These are phyloP conservation scores for Cryptosporidium xiaoi DNA, from an alignment of 169 alveolate species.

Conservation along the genomic window DNA sequence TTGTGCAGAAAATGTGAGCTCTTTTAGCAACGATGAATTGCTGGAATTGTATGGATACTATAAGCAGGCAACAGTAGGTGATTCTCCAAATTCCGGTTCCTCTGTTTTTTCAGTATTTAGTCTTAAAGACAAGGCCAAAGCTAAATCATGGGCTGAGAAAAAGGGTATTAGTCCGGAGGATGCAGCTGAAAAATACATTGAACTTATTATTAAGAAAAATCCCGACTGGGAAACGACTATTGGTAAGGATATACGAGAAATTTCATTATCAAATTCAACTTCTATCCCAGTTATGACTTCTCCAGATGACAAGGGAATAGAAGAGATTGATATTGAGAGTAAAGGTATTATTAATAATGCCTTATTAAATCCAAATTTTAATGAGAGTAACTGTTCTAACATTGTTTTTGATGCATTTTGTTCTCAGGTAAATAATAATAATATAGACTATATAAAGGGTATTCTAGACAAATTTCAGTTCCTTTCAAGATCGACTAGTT, in stretches of 20 bases:
- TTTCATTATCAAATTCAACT: constrained; percentile 29
- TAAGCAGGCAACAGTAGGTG: constrained; percentile 88
- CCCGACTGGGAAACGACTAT: constrained; percentile 54
- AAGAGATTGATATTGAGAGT: constrained; percentile 20
- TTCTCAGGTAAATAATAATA: constrained; percentile 67
- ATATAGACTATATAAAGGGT: constrained; percentile 7
- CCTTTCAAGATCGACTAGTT: constrained; percentile 40
- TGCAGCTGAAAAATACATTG: constrained; percentile 84
- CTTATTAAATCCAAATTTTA: constrained; percentile 23
- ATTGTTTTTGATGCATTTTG: constrained; percentile 69
- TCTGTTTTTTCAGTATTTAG: constrained; percentile 85
- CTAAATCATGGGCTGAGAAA: constrained; percentile 86
- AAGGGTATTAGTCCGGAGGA: constrained; percentile 82
- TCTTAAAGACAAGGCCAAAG: constrained; percentile 84
- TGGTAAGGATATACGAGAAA: constrained; percentile 34
- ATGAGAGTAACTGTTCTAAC: constrained; percentile 34
- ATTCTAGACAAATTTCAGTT: constrained; percentile 28
- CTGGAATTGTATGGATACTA: constrained; percentile 83
- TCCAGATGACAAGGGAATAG: background rate
- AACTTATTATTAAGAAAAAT: constrained; percentile 33
- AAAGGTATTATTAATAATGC: constrained; percentile 23
- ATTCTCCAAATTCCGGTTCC: constrained; percentile 74
- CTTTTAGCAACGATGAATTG: constrained; percentile 79
- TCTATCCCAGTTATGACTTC: constrained; percentile 32
- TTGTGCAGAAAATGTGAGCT: constrained; percentile 54